Base-by-base conservation (phyloP, 2,329 filamentous ascomycete species). In the Alternaria brassicae region DNA sequence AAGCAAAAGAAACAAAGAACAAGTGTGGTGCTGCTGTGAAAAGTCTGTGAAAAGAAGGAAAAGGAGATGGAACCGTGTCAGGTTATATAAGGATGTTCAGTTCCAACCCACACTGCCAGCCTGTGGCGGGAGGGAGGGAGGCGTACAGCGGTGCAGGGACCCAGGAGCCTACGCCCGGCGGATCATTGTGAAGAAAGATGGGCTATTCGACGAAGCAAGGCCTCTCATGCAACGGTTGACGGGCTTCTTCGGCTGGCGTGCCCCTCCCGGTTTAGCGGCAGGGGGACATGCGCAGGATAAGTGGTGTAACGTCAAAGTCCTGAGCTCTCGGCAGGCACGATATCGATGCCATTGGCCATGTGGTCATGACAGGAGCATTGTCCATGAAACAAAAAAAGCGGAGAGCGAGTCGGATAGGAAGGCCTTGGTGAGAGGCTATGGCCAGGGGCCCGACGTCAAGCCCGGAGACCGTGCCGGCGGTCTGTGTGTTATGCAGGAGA, bases 331-430 rank as follows among this genome's bases (percentile, higher is more conserved):
- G 60, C 71, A 74, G 72, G 73, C 65, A 74, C 73, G 53, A 59
- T 28, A 36, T 13, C 21, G 27, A 13, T 37, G 23, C 58, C 45
- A 75, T 74, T 74, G 71, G 73, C 57, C 58, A 27, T 51, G 58
- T 53, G 51, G 34, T 32, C 37, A 61, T 63, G 56, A 61, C 56
- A 55, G 64, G 61, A 57, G 58, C 59, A 62, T 65, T 70, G 72
- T 74, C 70, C 69, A 39, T 73, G 72, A 75, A 75, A 74, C 72
- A 62, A 62, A 37, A 56, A 61, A 60, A 65, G 64, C 55, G 63
- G 64, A 66, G 61, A 44, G 56, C 58, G 59, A 56, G 60, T 65
- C 58, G 58, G 61, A 57, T 45, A 41, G 60, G 56, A 53, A 53
- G 55, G 56, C 49, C 63, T 64, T 61, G 61, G 65, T 60, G 58